phyloP scores from a whole-genome alignment of 768 basidiomycete species.

The Leccinum arenicola region DNA sequence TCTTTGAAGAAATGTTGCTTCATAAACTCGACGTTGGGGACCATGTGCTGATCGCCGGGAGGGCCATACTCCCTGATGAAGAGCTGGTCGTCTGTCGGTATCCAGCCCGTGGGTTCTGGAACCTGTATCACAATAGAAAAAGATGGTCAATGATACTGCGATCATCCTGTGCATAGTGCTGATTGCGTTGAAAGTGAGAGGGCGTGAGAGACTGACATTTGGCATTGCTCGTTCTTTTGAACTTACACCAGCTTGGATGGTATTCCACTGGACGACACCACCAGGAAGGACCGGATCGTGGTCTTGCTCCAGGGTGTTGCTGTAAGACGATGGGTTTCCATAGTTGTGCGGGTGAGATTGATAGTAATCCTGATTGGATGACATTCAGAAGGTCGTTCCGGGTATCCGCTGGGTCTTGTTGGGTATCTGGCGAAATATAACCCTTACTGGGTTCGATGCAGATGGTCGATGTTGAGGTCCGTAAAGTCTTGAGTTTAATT shows the following conservation, averaged over 20 bases:
- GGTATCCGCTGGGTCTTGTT: slow-evolving; percentile 12
- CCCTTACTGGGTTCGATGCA: slow-evolving; percentile 1
- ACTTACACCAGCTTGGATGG: slow-evolving; percentile 17
- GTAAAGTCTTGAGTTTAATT: neutral
- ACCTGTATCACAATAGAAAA: slow-evolving; percentile 47
- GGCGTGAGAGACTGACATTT: slow-evolving; percentile 30
- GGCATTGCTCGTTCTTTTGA: slow-evolving; percentile 31
- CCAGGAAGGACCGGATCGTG: slow-evolving; percentile 28
- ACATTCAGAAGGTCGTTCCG: slow-evolving; percentile 18
- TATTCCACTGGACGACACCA: slow-evolving; percentile 25
- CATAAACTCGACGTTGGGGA: slow-evolving; percentile 76
- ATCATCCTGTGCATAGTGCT: slow-evolving; percentile 16
- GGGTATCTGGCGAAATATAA: slow-evolving; percentile 16
- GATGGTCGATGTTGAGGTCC: slow-evolving; percentile 7
- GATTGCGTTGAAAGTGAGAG: slow-evolving; percentile 8
- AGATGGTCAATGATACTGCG: slow-evolving; percentile 25
- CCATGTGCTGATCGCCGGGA: slow-evolving; percentile 35
- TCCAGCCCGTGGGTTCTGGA: slow-evolving; percentile 58
- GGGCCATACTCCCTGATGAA: slow-evolving; percentile 50
- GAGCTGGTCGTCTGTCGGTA: slow-evolving; percentile 73
- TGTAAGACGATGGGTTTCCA: slow-evolving; percentile 12
- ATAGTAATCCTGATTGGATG: slow-evolving; percentile 28
- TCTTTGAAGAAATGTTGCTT: slow-evolving; percentile 89
- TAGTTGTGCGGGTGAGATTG: slow-evolving; percentile 12
- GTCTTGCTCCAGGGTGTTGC: slow-evolving; percentile 23